These are phyloP conservation scores for Clitocybe nebularis DNA, from an alignment of 1,284 basidiomycete species.

Conservation along the genomic window DNA sequence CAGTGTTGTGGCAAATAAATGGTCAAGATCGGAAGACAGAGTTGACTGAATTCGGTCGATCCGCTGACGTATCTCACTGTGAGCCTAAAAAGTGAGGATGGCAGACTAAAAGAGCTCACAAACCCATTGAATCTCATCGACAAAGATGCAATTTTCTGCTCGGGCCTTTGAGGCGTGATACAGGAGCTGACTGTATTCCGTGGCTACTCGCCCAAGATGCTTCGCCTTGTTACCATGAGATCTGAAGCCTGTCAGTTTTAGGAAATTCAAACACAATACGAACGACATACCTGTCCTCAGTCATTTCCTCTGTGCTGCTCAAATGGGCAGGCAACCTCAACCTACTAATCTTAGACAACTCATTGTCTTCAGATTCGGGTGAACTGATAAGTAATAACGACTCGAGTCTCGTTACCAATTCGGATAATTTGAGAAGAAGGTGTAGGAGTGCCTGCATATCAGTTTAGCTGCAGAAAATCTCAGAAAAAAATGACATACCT, in stretches of 20 bases:
- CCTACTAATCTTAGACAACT: conserved; percentile 26
- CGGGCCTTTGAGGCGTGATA: conserved; percentile 86
- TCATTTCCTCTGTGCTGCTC: conserved; percentile 23
- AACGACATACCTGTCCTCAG: conserved; percentile 34
- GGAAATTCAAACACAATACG: conserved; percentile 13
- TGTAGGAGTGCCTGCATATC: conserved; percentile 70
- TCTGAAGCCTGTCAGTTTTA: conserved; percentile 28
- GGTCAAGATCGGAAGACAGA: conserved; percentile 79
- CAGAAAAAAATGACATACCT: conserved; percentile 42
- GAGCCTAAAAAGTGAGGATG: conserved; percentile 13
- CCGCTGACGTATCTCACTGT: conserved; percentile 44
- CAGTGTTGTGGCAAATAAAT: conserved; percentile 64
- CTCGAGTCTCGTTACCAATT: conserved; percentile 81
- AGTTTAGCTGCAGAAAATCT: conserved; percentile 3
- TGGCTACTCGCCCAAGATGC: conserved; percentile 79
- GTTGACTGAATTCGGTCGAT: conserved; percentile 79
- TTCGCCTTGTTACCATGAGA: conserved; percentile 69
- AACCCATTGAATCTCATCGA: conserved; percentile 84
- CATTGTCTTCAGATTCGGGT: conserved; percentile 39
- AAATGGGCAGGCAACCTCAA: conserved; percentile 26
- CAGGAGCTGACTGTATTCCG: conserved; percentile 89
- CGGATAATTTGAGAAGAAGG: conserved; percentile 83
- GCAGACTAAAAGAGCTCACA: conserved; percentile 35
- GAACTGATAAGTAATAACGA: conserved; percentile 68
- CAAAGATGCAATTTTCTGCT: conserved; percentile 69